Evolutionary conservation across 345 rosid species (phyloP).

Genomic region (Atalantia buxifolia): DNA sequence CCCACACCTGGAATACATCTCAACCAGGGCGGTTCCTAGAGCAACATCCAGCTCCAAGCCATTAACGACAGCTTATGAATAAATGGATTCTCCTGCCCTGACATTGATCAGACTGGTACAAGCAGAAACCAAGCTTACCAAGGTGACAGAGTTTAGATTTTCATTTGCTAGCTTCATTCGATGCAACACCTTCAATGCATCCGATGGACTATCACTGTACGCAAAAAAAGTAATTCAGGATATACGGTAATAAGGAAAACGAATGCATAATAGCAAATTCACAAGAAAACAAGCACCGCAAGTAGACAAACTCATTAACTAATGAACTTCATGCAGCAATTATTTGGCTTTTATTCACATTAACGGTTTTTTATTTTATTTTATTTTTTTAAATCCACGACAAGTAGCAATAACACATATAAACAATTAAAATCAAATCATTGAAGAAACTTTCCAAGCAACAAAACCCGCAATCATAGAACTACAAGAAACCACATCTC

Average conservation of each 20-base stretch:
- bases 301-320: neutral
- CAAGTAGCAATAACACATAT: neutral
- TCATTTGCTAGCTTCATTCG: conserved; percentile 18
- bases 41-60: conserved; percentile 31
- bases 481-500: conserved; percentile 53
- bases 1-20: conserved; percentile 57
- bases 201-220: conserved; percentile 29
- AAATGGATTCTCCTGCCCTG: conserved; percentile 29
- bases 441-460: conserved; percentile 27
- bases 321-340: neutral
- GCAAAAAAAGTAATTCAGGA: conserved; percentile 18
- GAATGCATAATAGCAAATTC: neutral
- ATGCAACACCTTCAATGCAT: conserved; percentile 28
- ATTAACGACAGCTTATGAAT: conserved; percentile 24
- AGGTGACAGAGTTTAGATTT: conserved; percentile 22
- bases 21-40: conserved; percentile 48
- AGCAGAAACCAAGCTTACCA: conserved; percentile 35
- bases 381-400: neutral
- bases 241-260: neutral
- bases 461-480: conserved; percentile 47
- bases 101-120: conserved; percentile 27
- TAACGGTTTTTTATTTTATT: neutral
- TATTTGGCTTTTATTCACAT: neutral
- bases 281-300: neutral
- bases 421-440: conserved; percentile 14